Evolutionary conservation across 2,329 filamentous ascomycete species (phyloP).

Genomic region (Monilinia laxa): DNA sequence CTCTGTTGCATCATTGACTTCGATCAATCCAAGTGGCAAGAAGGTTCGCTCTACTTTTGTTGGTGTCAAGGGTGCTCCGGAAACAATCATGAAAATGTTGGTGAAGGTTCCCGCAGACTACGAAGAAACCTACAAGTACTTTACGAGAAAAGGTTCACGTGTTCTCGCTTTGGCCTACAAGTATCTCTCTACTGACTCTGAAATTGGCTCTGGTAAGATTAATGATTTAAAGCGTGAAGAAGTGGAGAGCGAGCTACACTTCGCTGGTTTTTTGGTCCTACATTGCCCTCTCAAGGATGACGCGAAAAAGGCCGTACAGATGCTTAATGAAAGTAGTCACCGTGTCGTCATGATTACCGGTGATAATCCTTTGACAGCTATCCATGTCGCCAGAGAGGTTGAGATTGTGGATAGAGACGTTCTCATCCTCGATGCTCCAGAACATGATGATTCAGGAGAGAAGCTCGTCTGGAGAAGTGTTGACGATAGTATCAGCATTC

Average conservation of each 20-base stretch:
- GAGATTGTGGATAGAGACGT: slow-evolving; percentile 97
- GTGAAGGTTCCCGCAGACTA: slow-evolving; percentile 80
- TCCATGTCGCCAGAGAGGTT: slow-evolving; percentile 91
- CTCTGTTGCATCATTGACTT: slow-evolving; percentile 80
- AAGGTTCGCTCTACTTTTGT: slow-evolving; percentile 86
- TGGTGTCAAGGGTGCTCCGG: slow-evolving; percentile 93
- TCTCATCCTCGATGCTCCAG: slow-evolving; percentile 90
- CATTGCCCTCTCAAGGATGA: slow-evolving; percentile 97
- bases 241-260: slow-evolving; percentile 78
- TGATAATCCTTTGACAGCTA: slow-evolving; percentile 94
- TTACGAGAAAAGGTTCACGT: slow-evolving; percentile 91
- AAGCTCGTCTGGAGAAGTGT: slow-evolving; percentile 92
- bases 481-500: slow-evolving; percentile 82
- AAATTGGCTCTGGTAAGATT: slow-evolving; percentile 80
- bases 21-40: slow-evolving; percentile 69
- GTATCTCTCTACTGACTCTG: slow-evolving; percentile 76
- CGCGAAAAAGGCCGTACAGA: slow-evolving; percentile 87
- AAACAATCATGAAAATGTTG: slow-evolving; percentile 95
- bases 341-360: slow-evolving; percentile 99
- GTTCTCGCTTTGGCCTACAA: slow-evolving; percentile 94
- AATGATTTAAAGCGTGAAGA: slow-evolving; percentile 94
- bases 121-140: slow-evolving; percentile 98
- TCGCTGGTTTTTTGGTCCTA: slow-evolving; percentile 93
- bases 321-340: slow-evolving; percentile 98
- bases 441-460: slow-evolving; percentile 78